Conservation (phyloP, 1,139 yeast genomes). For the Hansenula anomala region DNA sequence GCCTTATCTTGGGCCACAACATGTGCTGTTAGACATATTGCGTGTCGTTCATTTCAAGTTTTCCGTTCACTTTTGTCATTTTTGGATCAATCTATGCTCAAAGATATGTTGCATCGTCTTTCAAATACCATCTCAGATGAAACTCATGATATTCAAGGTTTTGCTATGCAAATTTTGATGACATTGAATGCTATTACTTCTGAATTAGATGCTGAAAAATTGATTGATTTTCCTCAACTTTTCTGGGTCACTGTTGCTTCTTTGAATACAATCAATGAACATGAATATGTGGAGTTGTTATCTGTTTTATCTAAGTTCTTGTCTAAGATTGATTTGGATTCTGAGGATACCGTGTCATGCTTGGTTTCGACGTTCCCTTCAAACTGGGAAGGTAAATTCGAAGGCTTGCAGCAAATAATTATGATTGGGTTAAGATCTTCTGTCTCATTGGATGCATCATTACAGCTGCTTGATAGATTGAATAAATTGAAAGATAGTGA, state of each 20-base stretch:
- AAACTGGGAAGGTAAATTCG: conserved; percentile 92
- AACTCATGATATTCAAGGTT: conserved; percentile 87
- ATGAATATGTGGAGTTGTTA: conserved; percentile 83
- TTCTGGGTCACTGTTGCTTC: conserved; percentile 98
- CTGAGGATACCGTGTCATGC: conserved; percentile 81
- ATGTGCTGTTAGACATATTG: conserved; percentile 95
- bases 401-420: conserved; percentile 77
- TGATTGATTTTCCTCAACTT: conserved; percentile 85
- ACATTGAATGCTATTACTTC: conserved; percentile 90
- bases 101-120: conserved; percentile 89
- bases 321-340: conserved; percentile 80
- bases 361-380: conserved; percentile 86
- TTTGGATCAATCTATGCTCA: conserved; percentile 82
- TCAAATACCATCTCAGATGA: conserved; percentile 93
- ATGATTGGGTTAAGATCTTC: conserved; percentile 81
- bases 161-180: conserved; percentile 96
- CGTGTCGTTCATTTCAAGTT: conserved; percentile 92
- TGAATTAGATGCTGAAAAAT: conserved; percentile 69
- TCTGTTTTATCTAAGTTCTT: conserved; percentile 79
- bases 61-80: conserved; percentile 77
- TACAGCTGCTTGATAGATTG: conserved; percentile 68
- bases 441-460: conserved; percentile 72
- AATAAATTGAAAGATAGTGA: conserved; percentile 67
- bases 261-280: conserved; percentile 84
- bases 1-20: conserved; percentile 95